Percentiles rank a stretch among this genome's conserved stretches.
Evolutionary conservation across 148 eudicot genomes (phyloP).

Genomic region (Polygonum maritimum): DNA sequence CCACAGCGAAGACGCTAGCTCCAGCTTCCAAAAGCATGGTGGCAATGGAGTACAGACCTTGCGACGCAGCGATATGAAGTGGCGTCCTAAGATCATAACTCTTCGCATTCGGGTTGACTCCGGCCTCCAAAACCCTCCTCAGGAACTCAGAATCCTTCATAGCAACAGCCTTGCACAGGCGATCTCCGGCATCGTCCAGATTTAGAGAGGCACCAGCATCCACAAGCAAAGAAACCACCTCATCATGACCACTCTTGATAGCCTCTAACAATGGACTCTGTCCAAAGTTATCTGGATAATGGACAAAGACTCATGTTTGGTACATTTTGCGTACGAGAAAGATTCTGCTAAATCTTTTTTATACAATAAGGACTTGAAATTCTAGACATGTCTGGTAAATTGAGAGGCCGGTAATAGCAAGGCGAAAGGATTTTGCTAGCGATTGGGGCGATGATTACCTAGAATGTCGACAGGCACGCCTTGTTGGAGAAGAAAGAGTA

Average conservation of each 20-base stretch:
- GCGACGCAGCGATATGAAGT: constrained; percentile 72
- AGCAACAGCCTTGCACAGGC: constrained; percentile 49
- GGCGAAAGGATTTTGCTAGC: background rate
- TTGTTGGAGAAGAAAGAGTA: constrained; percentile 54
- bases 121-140: constrained; percentile 44
- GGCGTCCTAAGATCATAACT: constrained; percentile 76
- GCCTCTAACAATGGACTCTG: constrained; percentile 77
- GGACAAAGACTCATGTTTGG: background rate
- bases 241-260: constrained; percentile 59
- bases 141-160: constrained; percentile 54
- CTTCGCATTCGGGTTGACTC: constrained; percentile 60
- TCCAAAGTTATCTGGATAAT: constrained; percentile 58
- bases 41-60: constrained; percentile 61
- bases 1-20: constrained; percentile 57
- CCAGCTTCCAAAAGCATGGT: constrained; percentile 74
- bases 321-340: background rate
- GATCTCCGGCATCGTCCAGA: constrained; percentile 52
- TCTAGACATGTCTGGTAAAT: too few relatives aligned
- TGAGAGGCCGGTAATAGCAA: too few relatives aligned
- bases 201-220: constrained; percentile 45
- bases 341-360: too few relatives aligned
- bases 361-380: too few relatives aligned
- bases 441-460: constrained; percentile 29
- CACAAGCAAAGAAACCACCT: constrained; percentile 48
- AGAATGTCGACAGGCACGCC: constrained; percentile 42